Evolutionary conservation across 768 basidiomycete genomes (phyloP).

Genomic region (Ramaria sp.): DNA sequence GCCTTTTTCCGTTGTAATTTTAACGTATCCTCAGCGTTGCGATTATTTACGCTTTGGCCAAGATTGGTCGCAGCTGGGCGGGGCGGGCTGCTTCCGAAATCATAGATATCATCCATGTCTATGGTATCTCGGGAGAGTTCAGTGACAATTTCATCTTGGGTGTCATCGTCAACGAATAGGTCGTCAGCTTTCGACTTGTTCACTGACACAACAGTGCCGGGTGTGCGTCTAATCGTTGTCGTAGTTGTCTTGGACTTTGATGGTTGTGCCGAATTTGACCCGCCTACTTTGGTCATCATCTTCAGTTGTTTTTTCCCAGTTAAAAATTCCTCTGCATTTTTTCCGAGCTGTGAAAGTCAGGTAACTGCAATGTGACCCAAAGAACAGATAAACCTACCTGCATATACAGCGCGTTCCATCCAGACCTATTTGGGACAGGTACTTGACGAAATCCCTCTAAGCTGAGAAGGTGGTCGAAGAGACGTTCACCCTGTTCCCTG

Average conservation of each 20-base stretch:
- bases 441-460: conserved; percentile 39
- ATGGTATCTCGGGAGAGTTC: conserved; percentile 1
- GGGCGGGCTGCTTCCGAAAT: conserved; percentile 8
- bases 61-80: neutral
- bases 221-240: neutral
- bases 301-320: conserved; percentile 1
- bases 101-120: conserved; percentile 7
- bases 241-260: conserved; percentile 1
- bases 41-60: neutral
- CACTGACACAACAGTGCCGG: conserved; percentile 6
- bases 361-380: neutral
- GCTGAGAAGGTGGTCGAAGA: conserved; percentile 47
- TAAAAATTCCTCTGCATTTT: conserved; percentile 10
- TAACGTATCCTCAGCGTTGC: neutral
- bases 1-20: neutral
- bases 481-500: conserved; percentile 48
- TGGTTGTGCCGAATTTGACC: neutral
- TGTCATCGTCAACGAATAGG: conserved; percentile 6
- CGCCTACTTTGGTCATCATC: conserved; percentile 8
- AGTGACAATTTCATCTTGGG: neutral
- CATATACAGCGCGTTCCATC: conserved; percentile 43
- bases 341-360: conserved; percentile 8
- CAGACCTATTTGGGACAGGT: conserved; percentile 32
- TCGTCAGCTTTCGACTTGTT: conserved; percentile 9
- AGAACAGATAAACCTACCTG: conserved; percentile 27